A percentile compares a stretch with the other conserved stretches of the same genome.
These are phyloP conservation scores for Diplotaxis tenuifolia DNA, from an alignment of 345 rosid species.

Conservation along the genomic window DNA sequence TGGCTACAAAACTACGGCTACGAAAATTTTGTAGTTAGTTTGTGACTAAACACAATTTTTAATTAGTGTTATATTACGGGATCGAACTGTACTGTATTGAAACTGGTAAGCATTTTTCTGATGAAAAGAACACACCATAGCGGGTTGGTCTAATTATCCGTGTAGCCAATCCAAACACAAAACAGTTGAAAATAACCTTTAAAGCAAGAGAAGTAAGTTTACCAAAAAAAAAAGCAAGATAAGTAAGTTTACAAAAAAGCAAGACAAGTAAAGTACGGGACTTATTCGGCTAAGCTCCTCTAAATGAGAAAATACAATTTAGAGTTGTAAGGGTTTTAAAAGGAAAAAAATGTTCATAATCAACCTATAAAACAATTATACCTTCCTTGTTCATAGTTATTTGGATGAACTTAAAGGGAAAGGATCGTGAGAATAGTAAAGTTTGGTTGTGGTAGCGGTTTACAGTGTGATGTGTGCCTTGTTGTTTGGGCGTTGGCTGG, in stretches of 20 bases:
- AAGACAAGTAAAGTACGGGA: neutral
- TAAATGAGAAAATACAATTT: neutral
- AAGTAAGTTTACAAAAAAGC: neutral
- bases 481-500: slow-evolving; percentile 33
- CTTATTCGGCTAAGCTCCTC: neutral
- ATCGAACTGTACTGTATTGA: neutral
- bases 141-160: neutral
- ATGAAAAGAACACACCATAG: neutral
- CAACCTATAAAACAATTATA: neutral
- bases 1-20: too few relatives aligned
- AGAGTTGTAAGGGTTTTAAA: neutral
- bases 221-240: neutral
- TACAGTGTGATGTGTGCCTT: slow-evolving; percentile 33
- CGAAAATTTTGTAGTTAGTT: too few relatives aligned
- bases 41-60: too few relatives aligned
- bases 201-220: neutral
- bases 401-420: slow-evolving; percentile 15
- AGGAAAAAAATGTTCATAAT: neutral
- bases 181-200: neutral
- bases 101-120: neutral
- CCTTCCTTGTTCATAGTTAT: slow-evolving; percentile 10
- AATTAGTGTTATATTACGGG: neutral
- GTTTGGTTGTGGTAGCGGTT: slow-evolving; percentile 27
- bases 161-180: neutral
- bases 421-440: slow-evolving; percentile 18